A percentile compares a stretch with the other conserved stretches of the same genome.
Evolutionary conservation across 2,329 filamentous ascomycete genomes (phyloP).

Genomic region (Phaeomoniella chlamydospora): DNA sequence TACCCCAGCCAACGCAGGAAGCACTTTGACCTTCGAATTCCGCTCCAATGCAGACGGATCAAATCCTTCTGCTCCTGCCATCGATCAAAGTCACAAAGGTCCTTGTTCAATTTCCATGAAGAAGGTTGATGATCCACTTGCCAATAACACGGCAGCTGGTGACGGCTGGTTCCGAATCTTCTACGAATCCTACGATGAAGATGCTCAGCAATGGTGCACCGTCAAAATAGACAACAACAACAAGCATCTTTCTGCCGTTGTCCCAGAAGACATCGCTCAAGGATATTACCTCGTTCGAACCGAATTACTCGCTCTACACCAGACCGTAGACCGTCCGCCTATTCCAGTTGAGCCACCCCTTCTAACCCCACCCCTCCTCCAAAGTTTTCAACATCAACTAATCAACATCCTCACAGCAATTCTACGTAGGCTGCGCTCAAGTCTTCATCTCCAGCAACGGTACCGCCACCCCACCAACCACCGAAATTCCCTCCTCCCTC

Average conservation of each 20-base stretch:
- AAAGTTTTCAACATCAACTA: no score
- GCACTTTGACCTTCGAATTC: slow-evolving; percentile 52
- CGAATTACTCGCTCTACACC: slow-evolving; percentile 56
- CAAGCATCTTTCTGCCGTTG: slow-evolving; percentile 46
- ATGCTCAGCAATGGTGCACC: slow-evolving; percentile 50
- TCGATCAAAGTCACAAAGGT: slow-evolving; percentile 50
- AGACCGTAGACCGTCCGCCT: slow-evolving; percentile 34
- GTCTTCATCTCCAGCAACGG: slow-evolving; percentile 44
- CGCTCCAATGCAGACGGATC: slow-evolving; percentile 44
- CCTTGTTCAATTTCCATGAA: slow-evolving; percentile 65
- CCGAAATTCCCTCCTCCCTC: slow-evolving; percentile 50
- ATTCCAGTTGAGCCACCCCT: slow-evolving; percentile 33
- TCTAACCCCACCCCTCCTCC: no score
- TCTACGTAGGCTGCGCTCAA: slow-evolving; percentile 60
- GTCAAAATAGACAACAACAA: slow-evolving; percentile 51
- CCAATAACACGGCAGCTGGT: slow-evolving; percentile 38
- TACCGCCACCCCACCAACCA: slow-evolving; percentile 34
- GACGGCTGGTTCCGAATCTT: slow-evolving; percentile 69
- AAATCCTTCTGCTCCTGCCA: slow-evolving; percentile 30
- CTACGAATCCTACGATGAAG: slow-evolving; percentile 49
- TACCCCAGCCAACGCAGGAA: slow-evolving; percentile 31
- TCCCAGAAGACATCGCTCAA: slow-evolving; percentile 46
- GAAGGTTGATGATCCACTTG: slow-evolving; percentile 42
- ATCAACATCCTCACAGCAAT: slow-evolving; percentile 31
- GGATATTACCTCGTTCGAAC: slow-evolving; percentile 60